A percentile compares a stretch with the other conserved stretches of the same genome.
Evolutionary conservation across 257 asterid species (phyloP).

Genomic region (Nyctanthes arbortristis): DNA sequence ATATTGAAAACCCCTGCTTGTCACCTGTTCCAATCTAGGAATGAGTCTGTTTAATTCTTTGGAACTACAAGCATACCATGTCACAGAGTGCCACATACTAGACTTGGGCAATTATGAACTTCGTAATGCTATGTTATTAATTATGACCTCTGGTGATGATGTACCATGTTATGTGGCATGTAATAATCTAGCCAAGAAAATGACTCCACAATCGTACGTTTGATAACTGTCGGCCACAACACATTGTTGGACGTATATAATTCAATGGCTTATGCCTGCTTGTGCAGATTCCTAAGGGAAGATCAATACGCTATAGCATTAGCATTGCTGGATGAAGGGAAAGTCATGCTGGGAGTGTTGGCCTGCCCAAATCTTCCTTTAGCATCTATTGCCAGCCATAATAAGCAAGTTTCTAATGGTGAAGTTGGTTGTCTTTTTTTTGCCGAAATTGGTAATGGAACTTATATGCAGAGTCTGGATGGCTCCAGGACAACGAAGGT

Average conservation of each 20-base stretch:
- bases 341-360: too few species aligned
- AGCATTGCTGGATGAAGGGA: slow-evolving; percentile 81
- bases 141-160: too few species aligned
- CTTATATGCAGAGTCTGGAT: slow-evolving; percentile 79
- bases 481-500: slow-evolving; percentile 73
- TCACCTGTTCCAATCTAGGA: too few species aligned
- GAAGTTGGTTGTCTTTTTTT: slow-evolving; percentile 77
- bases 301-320: slow-evolving; percentile 95
- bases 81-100: not conserved
- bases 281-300: slow-evolving; percentile 81
- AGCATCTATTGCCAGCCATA: slow-evolving; percentile 48
- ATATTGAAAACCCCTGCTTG: too few species aligned
- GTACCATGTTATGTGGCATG: too few species aligned
- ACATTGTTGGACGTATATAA: not conserved
- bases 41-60: too few species aligned
- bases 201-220: too few species aligned
- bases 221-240: too few species aligned
- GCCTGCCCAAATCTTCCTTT: too few species aligned
- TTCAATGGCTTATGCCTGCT: slow-evolving; percentile 20
- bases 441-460: slow-evolving; percentile 75
- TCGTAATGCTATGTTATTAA: too few species aligned
- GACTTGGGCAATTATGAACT: not conserved
- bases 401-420: slow-evolving; percentile 34
- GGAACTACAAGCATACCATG: too few species aligned
- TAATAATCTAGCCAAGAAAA: too few species aligned